Base-by-base conservation (phyloP, 495 filamentous ascomycete species). In the Penicillium antarcticum region DNA sequence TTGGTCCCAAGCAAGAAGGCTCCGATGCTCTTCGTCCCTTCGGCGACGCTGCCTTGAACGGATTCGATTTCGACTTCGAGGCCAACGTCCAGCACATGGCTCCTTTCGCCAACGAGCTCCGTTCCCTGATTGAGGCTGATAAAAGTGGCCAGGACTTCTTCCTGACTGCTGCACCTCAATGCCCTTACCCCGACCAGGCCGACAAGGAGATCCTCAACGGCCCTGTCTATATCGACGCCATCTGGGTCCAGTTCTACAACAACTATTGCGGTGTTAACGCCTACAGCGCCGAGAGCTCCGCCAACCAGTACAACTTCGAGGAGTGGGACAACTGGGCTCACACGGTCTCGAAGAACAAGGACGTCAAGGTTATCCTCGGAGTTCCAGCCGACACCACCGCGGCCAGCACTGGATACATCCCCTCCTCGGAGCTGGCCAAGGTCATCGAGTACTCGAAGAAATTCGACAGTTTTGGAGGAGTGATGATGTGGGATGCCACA, bases 231-330 rank as follows among this genome's bases (percentile, higher is more conserved):
- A 79, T 86, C 41, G 86, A 88, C 57, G 86, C 83, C 42, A 70
- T 88, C 31, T 85, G 77, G 60, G 77, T 88, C 14, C 85, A 88
- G 65, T 88, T 88, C 75, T 89, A 88, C 73, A 85, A 89, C 78
- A 87, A 86, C 72, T 81, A 70, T 57, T 88, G 86, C 65, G 85
- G 86, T 13, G 61, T 83, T 3, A 66, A 73, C 42, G 71, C 72
- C 16, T 89, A 75, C 66, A 47, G 63, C 10, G n/a, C 67, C 1
- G 71, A 79, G 4, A 47, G 61, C 9, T 75, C 65, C 5, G 80
- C 80, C 62, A 77, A 66, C 48, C 80, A 80, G 53, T 89, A 84
- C 71, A 88, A 89, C 68, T 85, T 88, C 63, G 73, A 68, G 12
- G 76, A 74, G 45, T 90, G 87, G 87, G 85, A 89, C 53, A 72